These are phyloP conservation scores for Starmerella stellata DNA, from an alignment of 805 yeast species.

Conservation along the genomic window DNA sequence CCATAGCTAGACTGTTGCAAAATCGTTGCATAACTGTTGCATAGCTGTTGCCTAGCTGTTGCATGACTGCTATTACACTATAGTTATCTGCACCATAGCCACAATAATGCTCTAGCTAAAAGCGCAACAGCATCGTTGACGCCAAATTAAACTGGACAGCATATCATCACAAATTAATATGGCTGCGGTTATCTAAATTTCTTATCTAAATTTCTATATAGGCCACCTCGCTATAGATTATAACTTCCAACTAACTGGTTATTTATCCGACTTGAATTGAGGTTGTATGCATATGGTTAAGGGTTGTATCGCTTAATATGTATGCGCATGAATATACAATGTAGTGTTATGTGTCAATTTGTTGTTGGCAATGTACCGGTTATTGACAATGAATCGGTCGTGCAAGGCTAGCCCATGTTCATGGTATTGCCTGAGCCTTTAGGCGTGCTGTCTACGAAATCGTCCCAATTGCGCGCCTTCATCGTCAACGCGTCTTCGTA, in stretches of 20 bases:
- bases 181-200: too few relatives aligned
- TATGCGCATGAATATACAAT: background rate
- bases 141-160: too few relatives aligned
- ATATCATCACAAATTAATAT: too few relatives aligned
- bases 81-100: background rate
- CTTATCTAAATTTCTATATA: too few relatives aligned
- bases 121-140: too few relatives aligned
- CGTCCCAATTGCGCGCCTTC: conserved; percentile 80
- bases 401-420: conserved; percentile 33
- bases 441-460: conserved; percentile 68
- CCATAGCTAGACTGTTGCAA: too few relatives aligned
- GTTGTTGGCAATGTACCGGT: background rate
- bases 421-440: conserved; percentile 82
- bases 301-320: background rate
- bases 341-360: background rate
- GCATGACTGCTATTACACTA: background rate
- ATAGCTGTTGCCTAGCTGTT: background rate
- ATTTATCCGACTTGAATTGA: too few relatives aligned
- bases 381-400: background rate
- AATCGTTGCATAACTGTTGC: too few relatives aligned
- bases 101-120: too few relatives aligned
- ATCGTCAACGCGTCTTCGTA: conserved; percentile 48
- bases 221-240: too few relatives aligned
- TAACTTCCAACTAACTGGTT: too few relatives aligned
- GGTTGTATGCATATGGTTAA: background rate